Conservation (phyloP, 306 rosid genomes). For the Quercus parvula region DNA sequence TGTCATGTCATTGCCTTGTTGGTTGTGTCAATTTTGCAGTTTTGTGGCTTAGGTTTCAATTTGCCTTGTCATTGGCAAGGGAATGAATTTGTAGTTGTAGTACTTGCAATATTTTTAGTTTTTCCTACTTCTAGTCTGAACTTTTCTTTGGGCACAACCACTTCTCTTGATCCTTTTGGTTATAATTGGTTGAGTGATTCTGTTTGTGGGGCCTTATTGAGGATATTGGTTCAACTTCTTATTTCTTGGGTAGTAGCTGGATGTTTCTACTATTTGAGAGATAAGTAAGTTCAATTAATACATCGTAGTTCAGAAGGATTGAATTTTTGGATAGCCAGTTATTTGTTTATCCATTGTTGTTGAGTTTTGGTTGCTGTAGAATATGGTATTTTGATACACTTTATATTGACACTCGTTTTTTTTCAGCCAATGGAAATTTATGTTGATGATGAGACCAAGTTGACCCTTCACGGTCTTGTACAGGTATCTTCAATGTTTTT, state of each 20-base stretch:
- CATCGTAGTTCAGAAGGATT: not conserved
- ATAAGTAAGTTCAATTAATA: not conserved
- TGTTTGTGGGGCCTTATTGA: not conserved
- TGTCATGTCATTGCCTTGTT: not conserved
- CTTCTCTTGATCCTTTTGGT: not conserved
- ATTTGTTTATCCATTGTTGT: not conserved
- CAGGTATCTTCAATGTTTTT: constrained; percentile 33
- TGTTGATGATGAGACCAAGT: constrained; percentile 78
- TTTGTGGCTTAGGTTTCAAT: not conserved
- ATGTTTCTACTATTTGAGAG: not conserved
- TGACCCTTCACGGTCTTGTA: constrained; percentile 81
- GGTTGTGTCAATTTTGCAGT: not conserved
- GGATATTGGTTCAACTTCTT: not conserved
- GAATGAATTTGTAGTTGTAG: not conserved
- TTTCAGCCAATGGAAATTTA: constrained; percentile 80
- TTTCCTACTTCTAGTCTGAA: not conserved
- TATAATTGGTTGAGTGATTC: not conserved
- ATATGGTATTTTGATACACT: constrained; percentile 2
- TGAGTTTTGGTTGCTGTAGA: not conserved
- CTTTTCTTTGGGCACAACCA: not conserved
- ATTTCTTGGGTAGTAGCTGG: not conserved
- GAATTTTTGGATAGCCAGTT: not conserved
- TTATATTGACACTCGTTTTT: not conserved
- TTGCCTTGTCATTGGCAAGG: not conserved
- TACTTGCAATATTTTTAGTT: not conserved